phyloP scores from a whole-genome alignment of 345 rosid genomes.

The Bretschneidera sinensis region DNA sequence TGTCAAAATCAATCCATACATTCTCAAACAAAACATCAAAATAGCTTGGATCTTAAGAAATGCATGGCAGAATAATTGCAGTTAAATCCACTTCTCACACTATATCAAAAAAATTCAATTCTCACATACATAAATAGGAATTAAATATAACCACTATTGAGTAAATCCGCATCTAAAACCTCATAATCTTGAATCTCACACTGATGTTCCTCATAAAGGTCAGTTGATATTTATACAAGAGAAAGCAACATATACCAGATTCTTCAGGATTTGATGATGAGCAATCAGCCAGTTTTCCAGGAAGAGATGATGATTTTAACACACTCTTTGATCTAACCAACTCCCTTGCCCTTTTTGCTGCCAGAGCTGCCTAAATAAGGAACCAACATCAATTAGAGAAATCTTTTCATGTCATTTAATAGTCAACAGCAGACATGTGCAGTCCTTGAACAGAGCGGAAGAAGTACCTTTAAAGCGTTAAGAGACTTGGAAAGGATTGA shows the following conservation, averaged over 20 bases:
- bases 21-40: not conserved
- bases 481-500: constrained; percentile 83
- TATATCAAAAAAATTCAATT: too few species aligned
- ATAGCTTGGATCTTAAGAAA: not conserved
- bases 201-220: not conserved
- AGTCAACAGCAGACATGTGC: not conserved
- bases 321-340: constrained; percentile 90
- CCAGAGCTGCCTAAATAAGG: constrained; percentile 82
- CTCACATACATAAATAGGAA: too few species aligned
- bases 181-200: not conserved
- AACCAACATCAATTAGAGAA: constrained; percentile 4
- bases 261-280: constrained; percentile 90
- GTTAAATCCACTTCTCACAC: too few species aligned
- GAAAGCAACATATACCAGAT: constrained; percentile 45
- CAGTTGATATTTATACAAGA: not conserved
- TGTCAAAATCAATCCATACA: not conserved
- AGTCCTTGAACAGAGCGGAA: not conserved
- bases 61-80: not conserved
- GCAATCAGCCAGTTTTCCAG: constrained; percentile 98
- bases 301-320: constrained; percentile 88
- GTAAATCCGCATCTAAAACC: not conserved
- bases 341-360: constrained; percentile 98
- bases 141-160: too few species aligned
- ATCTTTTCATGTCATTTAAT: not conserved
- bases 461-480: constrained; percentile 85